Percentiles rank a stretch among this genome's conserved stretches.
These are phyloP conservation scores for Solanum hybrid DNA, from an alignment of 305 asterid species.

Conservation along the genomic window DNA sequence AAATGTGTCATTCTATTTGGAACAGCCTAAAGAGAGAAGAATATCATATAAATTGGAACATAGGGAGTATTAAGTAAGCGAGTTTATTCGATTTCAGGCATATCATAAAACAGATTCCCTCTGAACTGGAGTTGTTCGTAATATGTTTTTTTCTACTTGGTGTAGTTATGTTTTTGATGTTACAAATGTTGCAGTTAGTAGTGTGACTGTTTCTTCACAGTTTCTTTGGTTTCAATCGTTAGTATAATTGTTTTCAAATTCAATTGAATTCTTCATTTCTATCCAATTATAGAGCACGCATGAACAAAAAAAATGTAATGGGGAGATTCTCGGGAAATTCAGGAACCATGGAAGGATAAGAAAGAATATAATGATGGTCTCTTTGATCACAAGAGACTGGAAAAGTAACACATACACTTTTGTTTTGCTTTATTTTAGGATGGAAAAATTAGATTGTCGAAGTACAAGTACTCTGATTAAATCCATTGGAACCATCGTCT, in stretches of 20 bases:
- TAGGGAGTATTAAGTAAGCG: not conserved
- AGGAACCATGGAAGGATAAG: not conserved
- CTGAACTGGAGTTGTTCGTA: not conserved
- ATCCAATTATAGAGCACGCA: not conserved
- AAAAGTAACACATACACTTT: not conserved
- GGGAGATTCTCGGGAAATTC: not conserved
- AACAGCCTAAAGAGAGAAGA: not conserved
- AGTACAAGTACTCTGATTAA: constrained; percentile 59
- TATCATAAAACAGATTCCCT: not conserved
- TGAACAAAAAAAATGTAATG: not conserved
- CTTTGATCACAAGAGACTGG: not conserved
- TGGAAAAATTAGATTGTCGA: constrained; percentile 54
- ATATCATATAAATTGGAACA: not conserved
- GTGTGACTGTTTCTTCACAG: not conserved
- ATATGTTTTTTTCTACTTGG: not conserved
- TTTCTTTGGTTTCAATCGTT: not conserved
- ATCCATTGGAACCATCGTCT: constrained; percentile 53
- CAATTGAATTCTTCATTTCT: not conserved
- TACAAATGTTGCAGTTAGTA: not conserved
- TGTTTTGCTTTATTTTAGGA: constrained; percentile 31
- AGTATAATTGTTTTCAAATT: not conserved
- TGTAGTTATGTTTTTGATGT: not conserved
- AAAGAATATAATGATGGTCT: not conserved
- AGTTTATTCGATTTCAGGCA: not conserved
- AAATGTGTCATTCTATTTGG: not conserved